Evolutionary conservation across 306 rosid genomes (phyloP).

Genomic region (Prunus fruticosa): DNA sequence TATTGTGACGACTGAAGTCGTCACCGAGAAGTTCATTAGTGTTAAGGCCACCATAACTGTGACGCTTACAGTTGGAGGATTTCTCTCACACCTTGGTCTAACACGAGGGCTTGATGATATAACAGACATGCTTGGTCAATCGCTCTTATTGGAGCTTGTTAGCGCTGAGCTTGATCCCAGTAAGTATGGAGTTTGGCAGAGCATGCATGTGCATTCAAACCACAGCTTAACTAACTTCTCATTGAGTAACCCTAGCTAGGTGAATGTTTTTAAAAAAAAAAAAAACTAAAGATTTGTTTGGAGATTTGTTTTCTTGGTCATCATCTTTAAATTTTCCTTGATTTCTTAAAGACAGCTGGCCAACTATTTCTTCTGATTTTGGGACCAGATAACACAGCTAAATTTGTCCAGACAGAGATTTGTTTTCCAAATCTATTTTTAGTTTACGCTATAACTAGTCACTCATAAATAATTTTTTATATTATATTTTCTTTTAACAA

Average conservation of each 20-base stretch:
- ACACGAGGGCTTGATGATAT: constrained; percentile 47
- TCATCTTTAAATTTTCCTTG: too few relatives aligned
- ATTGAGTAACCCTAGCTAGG: not conserved
- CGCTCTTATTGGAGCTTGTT: constrained; percentile 54
- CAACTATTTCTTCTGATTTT: too few relatives aligned
- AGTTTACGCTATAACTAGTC: too few relatives aligned
- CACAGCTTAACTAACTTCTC: not conserved
- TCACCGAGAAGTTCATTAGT: constrained; percentile 1
- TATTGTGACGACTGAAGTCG: not conserved
- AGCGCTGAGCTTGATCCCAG: constrained; percentile 51
- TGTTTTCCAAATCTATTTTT: too few relatives aligned
- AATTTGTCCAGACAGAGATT: too few relatives aligned
- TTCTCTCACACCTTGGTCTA: constrained; percentile 31
- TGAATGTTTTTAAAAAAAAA: too few relatives aligned
- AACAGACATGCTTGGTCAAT: constrained; percentile 44
- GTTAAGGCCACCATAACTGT: constrained; percentile 45
- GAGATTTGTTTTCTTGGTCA: too few relatives aligned
- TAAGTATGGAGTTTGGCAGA: constrained; percentile 23
- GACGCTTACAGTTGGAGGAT: constrained; percentile 36
- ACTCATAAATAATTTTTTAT: too few relatives aligned
- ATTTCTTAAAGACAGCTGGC: too few relatives aligned
- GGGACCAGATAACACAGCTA: too few relatives aligned
- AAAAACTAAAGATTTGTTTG: too few relatives aligned
- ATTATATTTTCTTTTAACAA: too few relatives aligned
- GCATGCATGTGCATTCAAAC: not conserved